These are phyloP conservation scores for Coffea humblotiana DNA, from an alignment of 305 asterid genomes.

Conservation along the genomic window DNA sequence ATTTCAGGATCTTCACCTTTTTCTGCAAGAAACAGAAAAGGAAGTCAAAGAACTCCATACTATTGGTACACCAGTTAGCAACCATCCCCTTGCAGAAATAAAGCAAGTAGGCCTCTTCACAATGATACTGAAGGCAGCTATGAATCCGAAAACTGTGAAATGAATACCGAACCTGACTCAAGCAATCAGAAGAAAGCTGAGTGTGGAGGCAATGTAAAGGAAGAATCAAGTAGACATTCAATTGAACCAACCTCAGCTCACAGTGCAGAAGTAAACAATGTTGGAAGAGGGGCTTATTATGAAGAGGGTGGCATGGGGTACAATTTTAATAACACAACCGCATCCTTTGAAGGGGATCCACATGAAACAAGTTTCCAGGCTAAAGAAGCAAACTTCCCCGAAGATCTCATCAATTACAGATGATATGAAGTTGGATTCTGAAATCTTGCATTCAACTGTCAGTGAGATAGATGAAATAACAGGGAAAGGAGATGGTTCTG, in stretches of 20 bases:
- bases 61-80: neutral
- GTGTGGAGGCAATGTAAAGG: neutral
- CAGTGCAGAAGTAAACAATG: neutral
- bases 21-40: slow-evolving; percentile 8
- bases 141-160: neutral
- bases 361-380: neutral
- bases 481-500: neutral
- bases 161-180: neutral
- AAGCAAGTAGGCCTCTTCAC: neutral
- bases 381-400: neutral
- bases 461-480: neutral
- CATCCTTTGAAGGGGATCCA: neutral
- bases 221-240: neutral
- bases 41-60: neutral
- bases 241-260: neutral
- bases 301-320: neutral
- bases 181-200: neutral
- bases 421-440: slow-evolving; percentile 7
- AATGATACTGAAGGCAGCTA: neutral
- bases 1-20: neutral
- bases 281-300: neutral
- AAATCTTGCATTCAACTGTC: neutral
- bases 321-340: neutral
- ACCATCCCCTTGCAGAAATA: neutral
- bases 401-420: neutral